Percentiles rank a stretch among this genome's conserved stretches.
Evolutionary conservation across 148 eudicot genomes (phyloP).

Genomic region (Rhododendron ovatum): DNA sequence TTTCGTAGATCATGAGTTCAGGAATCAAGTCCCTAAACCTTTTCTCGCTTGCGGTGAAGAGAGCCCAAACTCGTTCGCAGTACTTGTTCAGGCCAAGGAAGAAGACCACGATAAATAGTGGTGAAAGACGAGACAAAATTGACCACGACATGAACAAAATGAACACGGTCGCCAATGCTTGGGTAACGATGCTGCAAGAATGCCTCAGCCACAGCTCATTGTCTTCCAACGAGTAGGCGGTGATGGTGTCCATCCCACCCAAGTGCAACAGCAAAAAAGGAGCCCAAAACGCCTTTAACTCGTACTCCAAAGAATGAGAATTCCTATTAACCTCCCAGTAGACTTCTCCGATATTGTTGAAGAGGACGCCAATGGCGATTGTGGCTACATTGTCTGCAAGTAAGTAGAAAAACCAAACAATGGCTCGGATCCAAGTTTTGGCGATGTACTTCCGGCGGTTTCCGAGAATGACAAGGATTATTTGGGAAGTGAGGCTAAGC

Average conservation of each 20-base stretch:
- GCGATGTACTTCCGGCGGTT: neutral
- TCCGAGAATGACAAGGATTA: neutral
- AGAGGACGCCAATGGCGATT: neutral
- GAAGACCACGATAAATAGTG: slow-evolving; percentile 3
- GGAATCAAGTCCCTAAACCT: slow-evolving; percentile 5
- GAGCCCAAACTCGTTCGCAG: slow-evolving; percentile 9
- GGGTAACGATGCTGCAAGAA: neutral
- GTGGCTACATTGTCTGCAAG: neutral
- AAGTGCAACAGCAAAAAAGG: slow-evolving; percentile 6
- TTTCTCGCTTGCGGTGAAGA: slow-evolving; percentile 6
- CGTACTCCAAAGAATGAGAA: neutral
- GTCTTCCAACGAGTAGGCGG: slow-evolving; percentile 17
- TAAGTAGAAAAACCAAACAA: neutral
- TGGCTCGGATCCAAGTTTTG: neutral
- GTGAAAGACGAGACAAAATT: neutral
- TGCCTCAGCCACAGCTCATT: slow-evolving; percentile 26
- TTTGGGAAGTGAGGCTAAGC: neutral
- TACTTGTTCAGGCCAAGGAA: neutral
- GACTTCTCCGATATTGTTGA: neutral
- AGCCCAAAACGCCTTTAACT: slow-evolving; percentile 2
- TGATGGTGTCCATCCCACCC: neutral
- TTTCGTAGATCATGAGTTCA: neutral
- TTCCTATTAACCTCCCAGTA: neutral
- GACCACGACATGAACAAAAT: neutral
- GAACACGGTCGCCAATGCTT: neutral